Conservation (phyloP, 495 filamentous ascomycete species). For the Amphirosellinia nigrospora region DNA sequence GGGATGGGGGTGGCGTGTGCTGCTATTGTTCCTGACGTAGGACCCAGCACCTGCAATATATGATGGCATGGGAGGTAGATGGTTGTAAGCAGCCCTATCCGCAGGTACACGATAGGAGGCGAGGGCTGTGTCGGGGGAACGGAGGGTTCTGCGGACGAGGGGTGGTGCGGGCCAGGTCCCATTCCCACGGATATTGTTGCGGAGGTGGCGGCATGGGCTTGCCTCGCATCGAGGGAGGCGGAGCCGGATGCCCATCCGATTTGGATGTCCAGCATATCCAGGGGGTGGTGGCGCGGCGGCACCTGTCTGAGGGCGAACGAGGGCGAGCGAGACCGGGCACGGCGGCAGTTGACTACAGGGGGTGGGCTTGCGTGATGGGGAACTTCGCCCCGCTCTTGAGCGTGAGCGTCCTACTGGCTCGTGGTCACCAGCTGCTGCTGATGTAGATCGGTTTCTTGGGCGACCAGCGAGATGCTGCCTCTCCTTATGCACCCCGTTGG, state of each 20-base stretch:
- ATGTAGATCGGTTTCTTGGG: background rate
- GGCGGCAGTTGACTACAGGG: slow-evolving; percentile 4
- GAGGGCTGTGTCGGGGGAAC: background rate
- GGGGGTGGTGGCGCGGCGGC: slow-evolving; percentile 15
- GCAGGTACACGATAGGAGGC: background rate
- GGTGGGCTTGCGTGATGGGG: slow-evolving; percentile 11
- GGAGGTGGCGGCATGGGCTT: background rate
- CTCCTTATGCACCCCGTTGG: background rate
- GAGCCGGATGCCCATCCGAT: slow-evolving; percentile 14
- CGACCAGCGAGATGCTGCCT: background rate
- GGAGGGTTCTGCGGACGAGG: background rate
- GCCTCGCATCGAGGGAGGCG: slow-evolving; percentile 24
- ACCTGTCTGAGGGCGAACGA: slow-evolving; percentile 26
- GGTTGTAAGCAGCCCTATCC: background rate
- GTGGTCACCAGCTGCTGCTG: background rate
- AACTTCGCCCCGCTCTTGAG: slow-evolving; percentile 19
- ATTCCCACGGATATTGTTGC: slow-evolving; percentile 6
- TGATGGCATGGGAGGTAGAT: background rate
- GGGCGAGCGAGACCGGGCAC: slow-evolving; percentile 25
- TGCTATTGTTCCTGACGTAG: background rate
- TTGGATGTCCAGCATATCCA: background rate
- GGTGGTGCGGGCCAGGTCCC: background rate
- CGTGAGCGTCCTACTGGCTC: background rate
- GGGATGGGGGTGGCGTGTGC: background rate
- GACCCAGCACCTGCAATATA: no score